phyloP scores from a whole-genome alignment of 2,329 filamentous ascomycete species.

The Cercospora sojina region DNA sequence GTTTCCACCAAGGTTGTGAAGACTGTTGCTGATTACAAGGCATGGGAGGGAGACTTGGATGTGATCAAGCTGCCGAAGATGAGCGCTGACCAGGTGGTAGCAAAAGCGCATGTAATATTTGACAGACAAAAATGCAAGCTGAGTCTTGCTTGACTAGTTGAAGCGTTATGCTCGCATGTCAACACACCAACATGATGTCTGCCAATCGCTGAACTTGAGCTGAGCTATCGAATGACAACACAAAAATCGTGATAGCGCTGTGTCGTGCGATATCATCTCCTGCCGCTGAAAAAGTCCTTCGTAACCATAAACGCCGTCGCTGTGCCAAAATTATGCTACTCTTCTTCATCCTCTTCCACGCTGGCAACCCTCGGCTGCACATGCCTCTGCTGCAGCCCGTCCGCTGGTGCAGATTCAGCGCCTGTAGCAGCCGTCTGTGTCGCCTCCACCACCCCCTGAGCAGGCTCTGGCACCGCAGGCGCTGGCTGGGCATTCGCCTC shows the following conservation, averaged over 20 bases:
- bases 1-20: slow-evolving; percentile 19
- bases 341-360: slow-evolving; percentile 34
- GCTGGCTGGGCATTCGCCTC: slow-evolving; percentile 14
- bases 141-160: slow-evolving; percentile 9
- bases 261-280: not conserved
- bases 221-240: not conserved
- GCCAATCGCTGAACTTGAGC: not conserved
- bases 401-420: slow-evolving; percentile 21
- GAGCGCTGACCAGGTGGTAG: slow-evolving; percentile 22
- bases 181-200: not conserved
- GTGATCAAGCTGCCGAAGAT: slow-evolving; percentile 26
- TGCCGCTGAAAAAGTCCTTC: not conserved
- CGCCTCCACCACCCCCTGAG: slow-evolving; percentile 11
- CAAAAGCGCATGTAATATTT: slow-evolving; percentile 21
- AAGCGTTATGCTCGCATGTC: not conserved
- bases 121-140: slow-evolving; percentile 17
- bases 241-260: not conserved
- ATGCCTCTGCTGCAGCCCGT: slow-evolving; percentile 29
- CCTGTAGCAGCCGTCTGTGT: slow-evolving; percentile 28
- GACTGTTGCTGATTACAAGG: slow-evolving; percentile 18
- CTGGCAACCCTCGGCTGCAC: slow-evolving; percentile 35
- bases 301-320: slow-evolving; percentile 21
- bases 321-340: slow-evolving; percentile 15
- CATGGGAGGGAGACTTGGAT: slow-evolving; percentile 26
- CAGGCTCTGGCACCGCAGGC: slow-evolving; percentile 11